These are phyloP conservation scores for Macroventuria anomochaeta DNA, from an alignment of 2,329 filamentous ascomycete genomes.

Conservation along the genomic window DNA sequence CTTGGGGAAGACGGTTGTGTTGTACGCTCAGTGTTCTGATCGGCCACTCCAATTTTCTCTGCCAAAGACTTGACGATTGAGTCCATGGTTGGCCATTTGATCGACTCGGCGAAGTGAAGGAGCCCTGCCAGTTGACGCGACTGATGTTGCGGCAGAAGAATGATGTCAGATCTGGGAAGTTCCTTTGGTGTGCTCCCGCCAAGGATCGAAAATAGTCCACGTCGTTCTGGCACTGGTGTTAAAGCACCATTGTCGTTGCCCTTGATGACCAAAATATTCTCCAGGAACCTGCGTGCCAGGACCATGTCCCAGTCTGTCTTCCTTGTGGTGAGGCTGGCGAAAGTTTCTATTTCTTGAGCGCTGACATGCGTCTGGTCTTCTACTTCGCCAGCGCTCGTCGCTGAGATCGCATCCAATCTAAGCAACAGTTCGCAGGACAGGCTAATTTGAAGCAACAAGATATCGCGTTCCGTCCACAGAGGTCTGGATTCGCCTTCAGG, in stretches of 20 bases:
- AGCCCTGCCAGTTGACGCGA: conserved; percentile 57
- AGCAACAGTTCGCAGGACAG: conserved; percentile 62
- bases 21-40: conserved; percentile 19
- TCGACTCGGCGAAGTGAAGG: conserved; percentile 56
- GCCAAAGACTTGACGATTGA: conserved; percentile 47
- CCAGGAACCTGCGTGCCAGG: conserved; percentile 59
- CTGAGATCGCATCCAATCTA: conserved; percentile 58
- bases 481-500: conserved; percentile 29
- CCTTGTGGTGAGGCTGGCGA: conserved; percentile 55
- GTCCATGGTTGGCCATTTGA: conserved; percentile 58
- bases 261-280: conserved; percentile 55
- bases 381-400: conserved; percentile 39
- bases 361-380: conserved; percentile 51
- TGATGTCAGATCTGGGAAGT: conserved; percentile 30
- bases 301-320: conserved; percentile 65
- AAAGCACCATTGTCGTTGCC: conserved; percentile 24
- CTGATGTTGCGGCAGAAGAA: conserved; percentile 46
- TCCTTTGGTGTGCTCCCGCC: conserved; percentile 29
- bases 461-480: conserved; percentile 56
- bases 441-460: conserved; percentile 62
- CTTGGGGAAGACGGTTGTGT: conserved; percentile 28
- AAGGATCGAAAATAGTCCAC: conserved; percentile 40
- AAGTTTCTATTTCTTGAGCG: conserved; percentile 53
- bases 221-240: conserved; percentile 29
- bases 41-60: conserved; percentile 42